Percentiles rank a stretch among this genome's conserved stretches.
Conservation (phyloP, 2,329 filamentous ascomycete species). For the Chrysosporium queenslandicum region DNA sequence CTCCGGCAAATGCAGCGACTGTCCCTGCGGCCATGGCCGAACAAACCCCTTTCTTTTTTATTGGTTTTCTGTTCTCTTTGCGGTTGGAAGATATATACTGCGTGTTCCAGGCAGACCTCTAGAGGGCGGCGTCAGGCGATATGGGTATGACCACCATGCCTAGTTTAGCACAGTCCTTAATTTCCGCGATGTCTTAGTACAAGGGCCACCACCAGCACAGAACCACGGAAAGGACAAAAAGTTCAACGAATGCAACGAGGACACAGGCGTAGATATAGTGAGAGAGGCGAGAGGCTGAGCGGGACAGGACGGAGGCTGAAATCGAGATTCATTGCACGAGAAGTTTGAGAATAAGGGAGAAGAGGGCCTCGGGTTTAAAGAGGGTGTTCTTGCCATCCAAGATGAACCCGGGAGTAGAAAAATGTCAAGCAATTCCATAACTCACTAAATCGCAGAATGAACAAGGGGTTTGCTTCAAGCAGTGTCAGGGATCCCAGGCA, state of each 20-base stretch:
- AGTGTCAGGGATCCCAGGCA: conserved; percentile 8
- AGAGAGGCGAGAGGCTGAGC: neutral
- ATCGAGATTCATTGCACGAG: neutral
- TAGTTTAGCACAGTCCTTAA: conserved; percentile 7
- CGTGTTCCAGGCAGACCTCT: neutral
- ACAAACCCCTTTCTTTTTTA: too few species aligned
- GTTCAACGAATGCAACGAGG: neutral
- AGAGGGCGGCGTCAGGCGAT: neutral
- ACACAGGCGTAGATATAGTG: neutral
- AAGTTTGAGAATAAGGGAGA: neutral
- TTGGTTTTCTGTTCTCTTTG: too few species aligned
- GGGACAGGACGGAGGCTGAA: neutral
- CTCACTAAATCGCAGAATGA: conserved; percentile 4
- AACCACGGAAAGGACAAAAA: neutral
- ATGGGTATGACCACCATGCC: conserved; percentile 3
- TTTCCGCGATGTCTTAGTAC: conserved; percentile 10
- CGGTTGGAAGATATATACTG: too few species aligned
- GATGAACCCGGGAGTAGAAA: neutral
- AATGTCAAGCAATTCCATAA: conserved; percentile 6
- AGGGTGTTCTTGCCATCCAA: neutral
- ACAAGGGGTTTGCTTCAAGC: conserved; percentile 4
- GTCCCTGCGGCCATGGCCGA: neutral
- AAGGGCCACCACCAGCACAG: neutral
- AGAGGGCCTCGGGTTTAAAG: conserved; percentile 1
- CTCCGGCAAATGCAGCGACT: neutral